Percentiles rank a stretch among this genome's conserved stretches.
These are phyloP conservation scores for Hypoxylon sp. DNA, from an alignment of 2,329 filamentous ascomycete genomes.

Conservation along the genomic window DNA sequence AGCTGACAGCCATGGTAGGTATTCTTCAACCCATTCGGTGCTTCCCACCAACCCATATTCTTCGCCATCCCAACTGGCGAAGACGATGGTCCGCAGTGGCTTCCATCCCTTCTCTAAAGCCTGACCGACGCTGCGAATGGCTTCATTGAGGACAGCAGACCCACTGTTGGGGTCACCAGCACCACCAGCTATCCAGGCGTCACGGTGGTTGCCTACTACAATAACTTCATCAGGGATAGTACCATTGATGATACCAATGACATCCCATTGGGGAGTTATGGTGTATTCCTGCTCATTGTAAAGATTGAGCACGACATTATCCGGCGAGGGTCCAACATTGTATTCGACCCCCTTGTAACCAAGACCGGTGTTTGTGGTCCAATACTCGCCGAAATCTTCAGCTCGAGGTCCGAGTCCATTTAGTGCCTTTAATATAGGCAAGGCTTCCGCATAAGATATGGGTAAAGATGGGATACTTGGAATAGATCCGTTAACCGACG, in stretches of 20 bases:
- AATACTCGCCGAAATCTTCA: constrained; percentile 77
- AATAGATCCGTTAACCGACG: constrained; percentile 76
- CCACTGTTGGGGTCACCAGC: constrained; percentile 86
- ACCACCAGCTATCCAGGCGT: constrained; percentile 89
- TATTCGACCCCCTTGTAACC: constrained; percentile 86
- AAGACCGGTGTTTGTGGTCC: constrained; percentile 78
- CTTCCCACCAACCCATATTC: constrained; percentile 89
- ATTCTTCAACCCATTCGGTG: constrained; percentile 95
- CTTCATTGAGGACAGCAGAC: constrained; percentile 83
- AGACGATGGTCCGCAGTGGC: constrained; percentile 89
- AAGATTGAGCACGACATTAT: constrained; percentile 77
- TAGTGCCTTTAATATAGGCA: constrained; percentile 89
- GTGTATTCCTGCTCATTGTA: constrained; percentile 85
- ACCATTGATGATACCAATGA: constrained; percentile 92
- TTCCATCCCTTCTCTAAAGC: constrained; percentile 81
- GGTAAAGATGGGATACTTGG: constrained; percentile 92
- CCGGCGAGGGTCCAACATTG: constrained; percentile 85
- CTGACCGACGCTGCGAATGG: constrained; percentile 78
- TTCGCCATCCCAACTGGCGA: constrained; percentile 85
- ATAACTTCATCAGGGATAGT: constrained; percentile 87
- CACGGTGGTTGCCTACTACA: constrained; percentile 90
- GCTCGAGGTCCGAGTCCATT: constrained; percentile 89
- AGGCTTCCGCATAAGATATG: constrained; percentile 87
- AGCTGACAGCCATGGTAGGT: constrained; percentile 81
- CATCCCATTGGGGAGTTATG: constrained; percentile 88